Conservation (phyloP, 2,329 filamentous ascomycete genomes). For the Ophiocordyceps unilateralis region DNA sequence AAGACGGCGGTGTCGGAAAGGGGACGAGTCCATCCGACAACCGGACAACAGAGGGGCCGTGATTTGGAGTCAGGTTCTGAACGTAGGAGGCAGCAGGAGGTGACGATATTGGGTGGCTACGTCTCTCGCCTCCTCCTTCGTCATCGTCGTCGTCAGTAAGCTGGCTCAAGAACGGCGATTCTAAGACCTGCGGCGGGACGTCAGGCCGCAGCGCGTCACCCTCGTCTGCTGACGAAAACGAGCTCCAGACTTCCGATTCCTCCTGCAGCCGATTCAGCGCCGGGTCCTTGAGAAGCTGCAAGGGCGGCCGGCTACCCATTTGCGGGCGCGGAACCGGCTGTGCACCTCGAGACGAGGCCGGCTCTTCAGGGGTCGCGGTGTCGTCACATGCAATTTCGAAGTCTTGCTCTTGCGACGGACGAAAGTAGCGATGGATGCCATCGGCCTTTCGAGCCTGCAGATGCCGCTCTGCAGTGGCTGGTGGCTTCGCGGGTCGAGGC, state of each 20-base stretch:
- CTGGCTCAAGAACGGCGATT: neutral
- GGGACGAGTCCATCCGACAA: neutral
- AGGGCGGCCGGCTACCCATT: slow-evolving; percentile 2
- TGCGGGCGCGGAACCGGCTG: neutral
- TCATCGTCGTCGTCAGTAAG: neutral
- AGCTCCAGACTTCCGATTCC: slow-evolving; percentile 3
- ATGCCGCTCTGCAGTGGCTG: slow-evolving; percentile 1
- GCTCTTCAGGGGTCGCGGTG: slow-evolving; percentile 10
- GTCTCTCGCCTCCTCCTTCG: neutral
- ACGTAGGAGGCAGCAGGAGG: neutral
- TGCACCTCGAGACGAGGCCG: neutral
- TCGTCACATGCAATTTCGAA: slow-evolving; percentile 18
- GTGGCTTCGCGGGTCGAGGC: slow-evolving; percentile 2
- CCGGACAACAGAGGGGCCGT: neutral
- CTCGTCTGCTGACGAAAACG: slow-evolving; percentile 2
- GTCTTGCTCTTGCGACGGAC: slow-evolving; percentile 6
- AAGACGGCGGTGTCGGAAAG: slow-evolving; percentile 1
- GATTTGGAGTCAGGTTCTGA: neutral
- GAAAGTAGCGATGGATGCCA: slow-evolving; percentile 16
- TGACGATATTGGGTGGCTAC: neutral
- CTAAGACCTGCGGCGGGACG: neutral
- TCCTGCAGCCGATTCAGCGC: slow-evolving; percentile 6
- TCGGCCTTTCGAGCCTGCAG: slow-evolving; percentile 4
- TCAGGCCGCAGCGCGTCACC: neutral
- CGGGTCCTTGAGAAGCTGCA: slow-evolving; percentile 5